Evolutionary conservation across 192 early-diverging fungal species (phyloP).

Genomic region (Coemansia sp.): DNA sequence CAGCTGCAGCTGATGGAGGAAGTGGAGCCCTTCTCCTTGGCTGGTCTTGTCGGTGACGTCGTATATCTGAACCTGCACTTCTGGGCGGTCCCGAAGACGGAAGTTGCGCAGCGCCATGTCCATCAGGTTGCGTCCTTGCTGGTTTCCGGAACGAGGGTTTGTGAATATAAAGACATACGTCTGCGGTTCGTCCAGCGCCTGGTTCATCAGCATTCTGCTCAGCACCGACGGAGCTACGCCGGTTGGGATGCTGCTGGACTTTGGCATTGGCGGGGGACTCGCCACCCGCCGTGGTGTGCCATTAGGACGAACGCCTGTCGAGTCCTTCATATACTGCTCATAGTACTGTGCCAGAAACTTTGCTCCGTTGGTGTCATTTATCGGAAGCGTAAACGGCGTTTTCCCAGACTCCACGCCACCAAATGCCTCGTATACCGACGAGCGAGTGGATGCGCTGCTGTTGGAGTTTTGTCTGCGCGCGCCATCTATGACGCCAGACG

Average conservation of each 20-base stretch:
- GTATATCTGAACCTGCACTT: slow-evolving; percentile 74
- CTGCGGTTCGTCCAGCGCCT: slow-evolving; percentile 50
- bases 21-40: slow-evolving; percentile 58
- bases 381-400: slow-evolving; percentile 38
- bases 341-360: slow-evolving; percentile 46
- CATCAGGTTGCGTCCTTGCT: slow-evolving; percentile 62
- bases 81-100: slow-evolving; percentile 62
- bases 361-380: slow-evolving; percentile 28
- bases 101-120: slow-evolving; percentile 66
- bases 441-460: slow-evolving; percentile 8
- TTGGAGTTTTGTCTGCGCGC: neutral
- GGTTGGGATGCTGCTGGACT: neutral
- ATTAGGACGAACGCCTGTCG: slow-evolving; percentile 19
- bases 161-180: slow-evolving; percentile 74
- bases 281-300: neutral
- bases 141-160: slow-evolving; percentile 73
- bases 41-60: slow-evolving; percentile 65
- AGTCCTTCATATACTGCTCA: slow-evolving; percentile 44
- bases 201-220: slow-evolving; percentile 13
- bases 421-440: slow-evolving; percentile 20
- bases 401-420: slow-evolving; percentile 19
- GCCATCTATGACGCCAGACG: neutral
- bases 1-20: slow-evolving; percentile 58
- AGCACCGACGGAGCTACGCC: slow-evolving; percentile 13
- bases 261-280: slow-evolving; percentile 13